These are phyloP conservation scores for Fusarium tanahbumbuense DNA, from an alignment of 2,329 filamentous ascomycete genomes.

Conservation along the genomic window DNA sequence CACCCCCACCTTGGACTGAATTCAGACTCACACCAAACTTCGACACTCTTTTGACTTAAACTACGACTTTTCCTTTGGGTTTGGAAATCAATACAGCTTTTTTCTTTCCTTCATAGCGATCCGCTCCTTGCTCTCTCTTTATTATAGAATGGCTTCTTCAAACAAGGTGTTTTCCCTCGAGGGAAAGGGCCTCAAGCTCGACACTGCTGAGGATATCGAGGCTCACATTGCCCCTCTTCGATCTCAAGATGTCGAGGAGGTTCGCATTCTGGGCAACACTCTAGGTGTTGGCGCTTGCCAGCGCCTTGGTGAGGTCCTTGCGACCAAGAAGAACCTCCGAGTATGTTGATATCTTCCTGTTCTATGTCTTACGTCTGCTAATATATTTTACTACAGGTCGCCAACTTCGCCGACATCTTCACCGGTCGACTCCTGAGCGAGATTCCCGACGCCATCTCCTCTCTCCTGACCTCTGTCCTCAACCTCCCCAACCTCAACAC, in stretches of 20 bases:
- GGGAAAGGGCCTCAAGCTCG: constrained; percentile 91
- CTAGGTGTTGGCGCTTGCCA: constrained; percentile 89
- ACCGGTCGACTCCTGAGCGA: constrained; percentile 92
- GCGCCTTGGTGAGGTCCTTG: constrained; percentile 83
- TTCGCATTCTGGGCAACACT: constrained; percentile 90
- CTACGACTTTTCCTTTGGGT: constrained; percentile 24
- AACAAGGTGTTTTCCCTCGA: constrained; percentile 87
- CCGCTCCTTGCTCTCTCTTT: constrained; percentile 8
- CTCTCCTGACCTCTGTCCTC: constrained; percentile 86
- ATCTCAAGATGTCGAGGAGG: constrained; percentile 83
- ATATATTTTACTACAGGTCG: constrained; percentile 62
- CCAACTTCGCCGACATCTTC: constrained; percentile 97
- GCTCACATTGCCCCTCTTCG: constrained; percentile 81
- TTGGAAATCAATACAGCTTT: constrained; percentile 24
- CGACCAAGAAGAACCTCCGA: constrained; percentile 84
- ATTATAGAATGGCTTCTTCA: constrained; percentile 48
- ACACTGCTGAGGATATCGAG: constrained; percentile 87
- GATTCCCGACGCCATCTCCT: constrained; percentile 89
- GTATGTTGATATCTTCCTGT: constrained; percentile 56
- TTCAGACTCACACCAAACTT: constrained; percentile 36
- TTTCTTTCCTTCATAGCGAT: constrained; percentile 18
- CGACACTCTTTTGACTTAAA: constrained; percentile 37
- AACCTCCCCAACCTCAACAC: constrained; percentile 88
- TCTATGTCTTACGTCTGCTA: background rate
- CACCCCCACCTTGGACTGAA: constrained; percentile 45